These are phyloP conservation scores for Ustilago tritici DNA, from an alignment of 1,284 basidiomycete species.

Conservation along the genomic window DNA sequence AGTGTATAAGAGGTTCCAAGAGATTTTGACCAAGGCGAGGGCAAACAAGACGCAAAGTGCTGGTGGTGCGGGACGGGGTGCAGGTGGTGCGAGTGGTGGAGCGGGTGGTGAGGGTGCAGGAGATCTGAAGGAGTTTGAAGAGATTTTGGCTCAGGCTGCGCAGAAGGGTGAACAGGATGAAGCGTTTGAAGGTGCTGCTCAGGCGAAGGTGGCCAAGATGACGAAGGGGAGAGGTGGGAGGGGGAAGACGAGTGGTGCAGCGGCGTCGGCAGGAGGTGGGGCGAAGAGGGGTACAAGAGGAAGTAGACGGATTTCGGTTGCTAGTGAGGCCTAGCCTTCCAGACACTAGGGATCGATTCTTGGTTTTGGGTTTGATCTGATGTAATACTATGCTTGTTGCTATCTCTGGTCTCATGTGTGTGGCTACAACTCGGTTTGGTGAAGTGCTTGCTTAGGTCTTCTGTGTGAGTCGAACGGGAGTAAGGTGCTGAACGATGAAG, in stretches of 20 bases:
- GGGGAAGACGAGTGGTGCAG: slow-evolving; percentile 28
- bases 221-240: slow-evolving; percentile 23
- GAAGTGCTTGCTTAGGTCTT: not conserved
- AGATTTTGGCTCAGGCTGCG: slow-evolving; percentile 86
- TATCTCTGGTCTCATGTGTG: not conserved
- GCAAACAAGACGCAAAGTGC: slow-evolving; percentile 42
- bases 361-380: not conserved
- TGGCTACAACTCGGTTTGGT: not conserved
- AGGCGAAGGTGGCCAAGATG: slow-evolving; percentile 54
- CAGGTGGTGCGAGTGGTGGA: slow-evolving; percentile 15
- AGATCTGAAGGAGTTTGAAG: slow-evolving; percentile 66
- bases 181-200: slow-evolving; percentile 78
- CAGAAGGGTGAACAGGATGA: slow-evolving; percentile 90
- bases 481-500: not conserved
- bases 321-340: slow-evolving; percentile 28
- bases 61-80: slow-evolving; percentile 23
- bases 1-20: slow-evolving; percentile 86
- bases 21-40: slow-evolving; percentile 80
- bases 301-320: slow-evolving; percentile 34
- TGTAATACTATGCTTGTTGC: slow-evolving; percentile 13
- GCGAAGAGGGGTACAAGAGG: slow-evolving; percentile 25
- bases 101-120: slow-evolving; percentile 28
- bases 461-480: not conserved
- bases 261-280: not conserved
- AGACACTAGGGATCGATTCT: not conserved